Evolutionary conservation across 2,329 filamentous ascomycete species (phyloP).

Genomic region (Domatiomyces globalis): DNA sequence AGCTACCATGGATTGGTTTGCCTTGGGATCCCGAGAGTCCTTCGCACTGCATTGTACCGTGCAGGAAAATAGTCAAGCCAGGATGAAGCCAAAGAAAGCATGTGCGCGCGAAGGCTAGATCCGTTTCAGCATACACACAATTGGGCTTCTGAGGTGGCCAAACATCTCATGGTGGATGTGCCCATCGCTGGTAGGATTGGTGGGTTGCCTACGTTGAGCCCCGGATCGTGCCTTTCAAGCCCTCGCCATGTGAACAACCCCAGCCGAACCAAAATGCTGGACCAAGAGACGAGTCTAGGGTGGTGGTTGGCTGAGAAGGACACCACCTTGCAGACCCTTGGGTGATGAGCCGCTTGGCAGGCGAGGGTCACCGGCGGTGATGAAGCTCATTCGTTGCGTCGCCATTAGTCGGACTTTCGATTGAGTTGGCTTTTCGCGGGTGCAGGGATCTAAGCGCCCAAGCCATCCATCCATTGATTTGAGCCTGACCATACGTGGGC

Average conservation of each 20-base stretch:
- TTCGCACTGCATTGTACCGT: not conserved
- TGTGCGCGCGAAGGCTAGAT: not conserved
- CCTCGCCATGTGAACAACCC: not conserved
- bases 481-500: not conserved
- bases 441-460: not conserved
- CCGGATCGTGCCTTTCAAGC: not conserved
- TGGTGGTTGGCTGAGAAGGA: not conserved
- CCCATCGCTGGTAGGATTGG: not conserved
- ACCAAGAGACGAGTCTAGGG: not conserved
- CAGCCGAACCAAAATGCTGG: not conserved
- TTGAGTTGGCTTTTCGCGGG: not conserved
- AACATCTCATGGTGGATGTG: not conserved
- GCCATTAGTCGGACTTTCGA: not conserved
- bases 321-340: not conserved
- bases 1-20: not conserved
- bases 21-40: not conserved
- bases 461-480: not conserved
- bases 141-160: not conserved
- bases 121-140: not conserved
- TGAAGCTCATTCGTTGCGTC: not conserved
- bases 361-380: not conserved
- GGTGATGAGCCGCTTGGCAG: not conserved
- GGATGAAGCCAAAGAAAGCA: not conserved
- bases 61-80: not conserved
- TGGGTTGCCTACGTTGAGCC: not conserved